Evolutionary conservation across 1,139 yeast species (phyloP), one percentile per base, ranked within the genome.

Genomic region (Kodamaea plutei): DNA sequence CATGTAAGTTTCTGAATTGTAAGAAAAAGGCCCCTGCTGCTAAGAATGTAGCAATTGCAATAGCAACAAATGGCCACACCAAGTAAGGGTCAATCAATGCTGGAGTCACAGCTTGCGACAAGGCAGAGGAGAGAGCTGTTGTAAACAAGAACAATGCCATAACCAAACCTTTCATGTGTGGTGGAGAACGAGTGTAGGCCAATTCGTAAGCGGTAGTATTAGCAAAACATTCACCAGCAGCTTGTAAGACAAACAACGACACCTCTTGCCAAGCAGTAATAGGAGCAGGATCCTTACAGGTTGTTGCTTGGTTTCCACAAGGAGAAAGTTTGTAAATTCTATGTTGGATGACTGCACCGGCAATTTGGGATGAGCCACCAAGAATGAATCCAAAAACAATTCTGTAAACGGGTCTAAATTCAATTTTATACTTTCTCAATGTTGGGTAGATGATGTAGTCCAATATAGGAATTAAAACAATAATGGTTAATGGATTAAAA

Each of bases 141-240:
- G 73, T 75, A 44, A 77, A 66, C 41, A 80, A 62, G 62, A 78
- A 78, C 36, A 81, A 53, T 5, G 88, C 77, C 75, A 78, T 71
- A 30, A 79, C 82, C 41, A 80, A 65, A 31, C 84, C 77, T 52
- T 78, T 77, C 82, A 79, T 76, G 28, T 69, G 63, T 9, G 70
- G 75, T 29, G 88, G 85, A 19, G 87, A 72, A 52, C 81, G 69
- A 2, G 84, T 70, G 53, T 79, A 81, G 7, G 88, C 87, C 45
- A 79, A 64, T 54, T 79, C 87, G 47, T 79, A 77, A 35, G 77
- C 83, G 11, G 87, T 77, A 31, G 78, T 73, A 38, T 63, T 75
- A 20, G 84, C 80, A 46, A 79, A 79, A 60, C 84, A 78, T 56
- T 80, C 88, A 37, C 83, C 76, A 15, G 73, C 62, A 21, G 87